A percentile compares a stretch with the other conserved stretches of the same genome.
These are phyloP conservation scores for Theileria parva DNA, from an alignment of 169 alveolate genomes.

Conservation along the genomic window DNA sequence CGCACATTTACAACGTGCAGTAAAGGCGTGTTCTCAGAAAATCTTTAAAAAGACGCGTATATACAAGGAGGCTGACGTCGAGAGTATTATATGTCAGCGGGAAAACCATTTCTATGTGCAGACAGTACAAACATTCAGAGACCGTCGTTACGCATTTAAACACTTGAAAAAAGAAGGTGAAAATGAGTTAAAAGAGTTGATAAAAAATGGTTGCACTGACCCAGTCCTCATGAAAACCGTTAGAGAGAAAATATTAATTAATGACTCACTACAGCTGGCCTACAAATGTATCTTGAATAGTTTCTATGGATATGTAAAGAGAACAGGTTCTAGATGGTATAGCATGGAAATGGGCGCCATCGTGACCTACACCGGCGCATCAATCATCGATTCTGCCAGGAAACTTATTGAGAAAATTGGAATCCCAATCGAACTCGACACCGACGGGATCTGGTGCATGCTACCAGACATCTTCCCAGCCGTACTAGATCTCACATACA, in stretches of 20 bases:
- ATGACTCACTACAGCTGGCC: slow-evolving; percentile 97
- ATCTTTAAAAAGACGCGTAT: slow-evolving; percentile 70
- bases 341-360: slow-evolving; percentile 99
- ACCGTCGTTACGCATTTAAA: slow-evolving; percentile 95
- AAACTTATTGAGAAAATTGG: slow-evolving; percentile 92
- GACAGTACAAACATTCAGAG: slow-evolving; percentile 92
- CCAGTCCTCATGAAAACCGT: slow-evolving; percentile 83
- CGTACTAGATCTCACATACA: slow-evolving; percentile 62
- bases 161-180: slow-evolving; percentile 82
- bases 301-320: slow-evolving; percentile 99
- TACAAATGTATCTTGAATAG: slow-evolving; percentile 98
- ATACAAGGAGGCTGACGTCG: slow-evolving; percentile 71
- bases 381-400: slow-evolving; percentile 87
- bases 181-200: slow-evolving; percentile 74
- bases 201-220: slow-evolving; percentile 79
- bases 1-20: slow-evolving; percentile 85
- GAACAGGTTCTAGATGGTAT: slow-evolving; percentile 99
- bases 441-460: slow-evolving; percentile 99
- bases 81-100: slow-evolving; percentile 94
- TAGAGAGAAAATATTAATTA: slow-evolving; percentile 85
- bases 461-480: slow-evolving; percentile 94
- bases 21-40: slow-evolving; percentile 82
- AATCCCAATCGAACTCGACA: slow-evolving; percentile 97
- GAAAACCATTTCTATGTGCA: slow-evolving; percentile 98
- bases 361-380: slow-evolving; percentile 96